Conservation (phyloP, 352 stramenopile species). For the Chrysophaeum taylorii region DNA sequence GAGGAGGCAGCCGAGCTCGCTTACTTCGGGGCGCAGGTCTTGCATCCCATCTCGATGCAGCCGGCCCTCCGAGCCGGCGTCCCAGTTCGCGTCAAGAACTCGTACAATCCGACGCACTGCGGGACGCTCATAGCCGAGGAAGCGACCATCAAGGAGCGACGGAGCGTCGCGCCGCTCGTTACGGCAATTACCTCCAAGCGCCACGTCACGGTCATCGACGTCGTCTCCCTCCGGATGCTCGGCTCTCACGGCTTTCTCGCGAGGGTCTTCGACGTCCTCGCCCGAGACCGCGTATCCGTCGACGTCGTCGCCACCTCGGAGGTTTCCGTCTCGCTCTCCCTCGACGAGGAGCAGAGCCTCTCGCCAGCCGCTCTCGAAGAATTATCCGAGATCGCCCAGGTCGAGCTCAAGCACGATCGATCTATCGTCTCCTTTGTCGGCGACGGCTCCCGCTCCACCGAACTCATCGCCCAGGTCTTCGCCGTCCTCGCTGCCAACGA, state of each 20-base stretch:
- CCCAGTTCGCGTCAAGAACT: conserved; percentile 70
- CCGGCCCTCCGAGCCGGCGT: conserved; percentile 53
- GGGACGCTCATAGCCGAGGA: conserved; percentile 54
- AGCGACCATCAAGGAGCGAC: conserved; percentile 28
- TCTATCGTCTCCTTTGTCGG: conserved; percentile 66
- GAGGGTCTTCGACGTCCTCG: conserved; percentile 60
- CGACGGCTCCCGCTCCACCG: conserved; percentile 51
- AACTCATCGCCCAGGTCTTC: conserved; percentile 66
- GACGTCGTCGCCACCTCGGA: conserved; percentile 67
- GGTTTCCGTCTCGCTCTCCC: conserved; percentile 66
- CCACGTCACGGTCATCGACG: conserved; percentile 59
- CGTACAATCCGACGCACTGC: conserved; percentile 57
- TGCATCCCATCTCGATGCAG: conserved; percentile 91
- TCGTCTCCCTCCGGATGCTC: conserved; percentile 63
- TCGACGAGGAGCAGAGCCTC: conserved; percentile 60
- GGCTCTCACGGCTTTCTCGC: conserved; percentile 62
- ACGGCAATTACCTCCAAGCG: conserved; percentile 69
- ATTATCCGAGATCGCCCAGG: conserved; percentile 40
- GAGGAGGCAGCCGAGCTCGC: conserved; percentile 64
- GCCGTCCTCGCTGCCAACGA: conserved; percentile 44
- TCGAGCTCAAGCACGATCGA: conserved; percentile 40
- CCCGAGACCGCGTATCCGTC: conserved; percentile 62
- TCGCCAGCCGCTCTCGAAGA: conserved; percentile 2
- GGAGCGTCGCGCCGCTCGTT: conserved; percentile 24
- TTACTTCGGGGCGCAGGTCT: conserved; percentile 61